These are phyloP conservation scores for Clarireedia monteithiana DNA, from an alignment of 2,329 filamentous ascomycete species.

Conservation along the genomic window DNA sequence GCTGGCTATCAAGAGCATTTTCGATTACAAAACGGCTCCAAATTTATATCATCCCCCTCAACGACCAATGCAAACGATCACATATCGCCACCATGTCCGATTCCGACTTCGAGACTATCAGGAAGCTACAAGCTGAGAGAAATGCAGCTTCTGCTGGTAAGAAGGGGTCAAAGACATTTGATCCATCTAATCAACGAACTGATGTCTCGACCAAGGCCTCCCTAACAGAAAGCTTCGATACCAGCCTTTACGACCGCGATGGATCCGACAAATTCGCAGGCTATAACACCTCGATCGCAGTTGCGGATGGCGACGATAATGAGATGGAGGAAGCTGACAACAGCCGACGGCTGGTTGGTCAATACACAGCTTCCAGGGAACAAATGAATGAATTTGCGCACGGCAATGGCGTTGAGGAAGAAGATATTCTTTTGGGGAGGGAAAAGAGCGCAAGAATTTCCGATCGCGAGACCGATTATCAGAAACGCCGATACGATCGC, in stretches of 20 bases:
- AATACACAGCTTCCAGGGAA: slow-evolving; percentile 87
- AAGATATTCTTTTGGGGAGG: slow-evolving; percentile 75
- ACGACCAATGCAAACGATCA: slow-evolving; percentile 6
- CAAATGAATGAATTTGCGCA: slow-evolving; percentile 93
- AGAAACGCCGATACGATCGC: slow-evolving; percentile 89
- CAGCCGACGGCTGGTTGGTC: slow-evolving; percentile 75
- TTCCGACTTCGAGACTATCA: slow-evolving; percentile 82
- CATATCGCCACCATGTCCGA: slow-evolving; percentile 46
- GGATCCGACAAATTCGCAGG: slow-evolving; percentile 75
- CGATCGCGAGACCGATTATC: slow-evolving; percentile 94
- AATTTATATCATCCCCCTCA: slow-evolving; percentile 3
- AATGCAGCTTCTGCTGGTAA: slow-evolving; percentile 71
- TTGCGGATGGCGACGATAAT: slow-evolving; percentile 68
- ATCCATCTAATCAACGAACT: slow-evolving; percentile 71
- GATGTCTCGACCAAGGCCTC: slow-evolving; percentile 84
- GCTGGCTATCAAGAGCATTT: slow-evolving; percentile 7
- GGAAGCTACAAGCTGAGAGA: slow-evolving; percentile 85
- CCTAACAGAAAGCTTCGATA: slow-evolving; percentile 84
- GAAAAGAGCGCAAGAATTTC: slow-evolving; percentile 88
- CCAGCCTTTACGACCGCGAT: slow-evolving; percentile 74
- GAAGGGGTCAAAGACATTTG: slow-evolving; percentile 75
- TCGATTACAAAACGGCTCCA: slow-evolving; percentile 5
- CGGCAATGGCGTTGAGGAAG: slow-evolving; percentile 80
- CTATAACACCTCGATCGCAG: slow-evolving; percentile 84
- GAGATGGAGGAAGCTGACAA: slow-evolving; percentile 68